A percentile compares a stretch with the other conserved stretches of the same genome.
Evolutionary conservation across 163 green algal genomes (phyloP).

Genomic region (Scenedesmus sp.): DNA sequence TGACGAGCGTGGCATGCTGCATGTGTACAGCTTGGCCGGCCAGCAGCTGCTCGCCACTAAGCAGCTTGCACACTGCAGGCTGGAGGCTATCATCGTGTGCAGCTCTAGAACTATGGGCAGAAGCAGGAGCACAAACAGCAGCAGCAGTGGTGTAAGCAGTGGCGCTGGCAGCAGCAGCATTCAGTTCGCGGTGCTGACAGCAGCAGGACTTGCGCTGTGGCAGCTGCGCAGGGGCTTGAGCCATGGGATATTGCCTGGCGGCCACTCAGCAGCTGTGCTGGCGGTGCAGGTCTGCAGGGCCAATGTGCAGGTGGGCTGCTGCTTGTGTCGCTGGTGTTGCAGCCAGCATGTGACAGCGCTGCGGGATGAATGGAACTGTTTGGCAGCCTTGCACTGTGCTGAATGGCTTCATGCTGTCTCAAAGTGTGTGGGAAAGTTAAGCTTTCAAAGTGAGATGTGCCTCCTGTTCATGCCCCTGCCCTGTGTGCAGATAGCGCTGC

Average conservation of each 20-base stretch:
- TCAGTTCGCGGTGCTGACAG: conserved; percentile 37
- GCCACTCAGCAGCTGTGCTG: conserved; percentile 25
- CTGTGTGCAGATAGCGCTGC: not conserved
- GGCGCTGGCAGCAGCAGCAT: not conserved
- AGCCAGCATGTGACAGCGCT: not conserved
- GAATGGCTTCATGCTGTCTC: not conserved
- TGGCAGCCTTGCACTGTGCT: not conserved
- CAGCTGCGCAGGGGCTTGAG: conserved; percentile 19
- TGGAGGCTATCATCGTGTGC: conserved; percentile 26
- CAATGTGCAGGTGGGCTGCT: not conserved
- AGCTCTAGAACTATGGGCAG: not conserved
- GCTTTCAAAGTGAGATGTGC: no score
- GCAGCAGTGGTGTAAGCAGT: not conserved
- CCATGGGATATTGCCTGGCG: conserved; percentile 31
- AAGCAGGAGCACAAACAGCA: not conserved
- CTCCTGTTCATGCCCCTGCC: not conserved
- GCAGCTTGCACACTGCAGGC: not conserved
- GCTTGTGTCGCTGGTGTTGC: not conserved
- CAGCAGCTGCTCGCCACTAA: conserved; percentile 35
- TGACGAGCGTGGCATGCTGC: conserved; percentile 13
- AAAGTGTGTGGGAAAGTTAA: not conserved
- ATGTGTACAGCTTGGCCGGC: conserved; percentile 23
- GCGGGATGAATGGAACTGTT: not conserved
- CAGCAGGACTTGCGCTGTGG: conserved; percentile 4
- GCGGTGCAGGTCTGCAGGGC: conserved; percentile 11